phyloP scores from a whole-genome alignment of 257 asterid species.

The Fraxinus cuspidata region DNA sequence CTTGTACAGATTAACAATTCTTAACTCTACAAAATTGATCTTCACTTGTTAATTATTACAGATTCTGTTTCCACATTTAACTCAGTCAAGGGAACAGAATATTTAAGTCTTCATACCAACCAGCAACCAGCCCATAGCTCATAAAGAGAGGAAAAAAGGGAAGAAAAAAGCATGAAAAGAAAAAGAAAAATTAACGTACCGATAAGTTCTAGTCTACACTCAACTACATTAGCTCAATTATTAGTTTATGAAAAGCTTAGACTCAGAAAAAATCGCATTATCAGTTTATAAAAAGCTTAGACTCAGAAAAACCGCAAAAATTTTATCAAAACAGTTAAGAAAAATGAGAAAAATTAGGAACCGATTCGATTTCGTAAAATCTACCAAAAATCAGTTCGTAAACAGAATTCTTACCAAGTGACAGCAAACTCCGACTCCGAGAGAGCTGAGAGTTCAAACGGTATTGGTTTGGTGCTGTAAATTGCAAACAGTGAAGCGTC shows the following conservation, averaged over 20 bases:
- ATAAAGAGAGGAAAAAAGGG: background rate
- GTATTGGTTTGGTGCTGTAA: background rate
- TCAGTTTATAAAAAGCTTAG: conserved; percentile 9
- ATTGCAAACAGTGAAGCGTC: background rate
- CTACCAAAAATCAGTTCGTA: background rate
- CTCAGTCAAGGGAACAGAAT: background rate
- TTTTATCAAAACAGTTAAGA: background rate
- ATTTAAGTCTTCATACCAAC: background rate
- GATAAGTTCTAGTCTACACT: no score
- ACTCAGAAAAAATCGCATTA: conserved; percentile 2
- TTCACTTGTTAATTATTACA: background rate
- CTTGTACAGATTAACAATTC: background rate
- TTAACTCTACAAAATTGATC: background rate
- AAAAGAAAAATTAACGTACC: no score
- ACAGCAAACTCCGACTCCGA: conserved; percentile 5
- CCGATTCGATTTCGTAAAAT: background rate
- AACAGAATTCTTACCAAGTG: conserved; percentile 24
- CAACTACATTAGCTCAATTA: background rate
- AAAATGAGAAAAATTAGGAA: background rate
- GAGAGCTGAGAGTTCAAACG: background rate
- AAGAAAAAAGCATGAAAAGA: no score
- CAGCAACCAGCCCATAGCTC: background rate
- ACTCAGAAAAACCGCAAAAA: conserved; percentile 2
- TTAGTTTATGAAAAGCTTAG: background rate
- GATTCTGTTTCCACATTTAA: conserved; percentile 1